Evolutionary conservation across 163 green algal genomes (phyloP), one percentile per base, ranked within the genome.

Genomic region (Chloromonas sp.): DNA sequence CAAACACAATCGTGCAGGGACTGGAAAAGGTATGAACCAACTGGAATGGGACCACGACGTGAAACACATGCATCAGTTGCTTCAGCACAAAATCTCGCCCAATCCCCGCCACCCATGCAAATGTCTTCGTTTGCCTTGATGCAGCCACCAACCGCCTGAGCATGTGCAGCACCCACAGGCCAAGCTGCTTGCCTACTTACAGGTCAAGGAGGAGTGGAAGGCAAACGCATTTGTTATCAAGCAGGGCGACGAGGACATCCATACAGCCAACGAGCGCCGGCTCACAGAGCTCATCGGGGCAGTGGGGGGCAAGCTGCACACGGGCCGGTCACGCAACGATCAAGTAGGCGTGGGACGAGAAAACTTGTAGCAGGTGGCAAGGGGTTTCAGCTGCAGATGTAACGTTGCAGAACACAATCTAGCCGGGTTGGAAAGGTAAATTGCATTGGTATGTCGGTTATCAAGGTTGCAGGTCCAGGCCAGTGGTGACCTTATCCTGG

Each of bases 261-360:
- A 99, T 93, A 99, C 97, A 61, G 97, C 96, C 70, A 98, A 99
- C 87, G 97, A 99, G 91, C 92, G 96, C 11, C 88, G 96, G 57
- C 92, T 99, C 1, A 97, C 89, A 59, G 97, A 99, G 92, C 83
- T 99, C n/a, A 90, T 99, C 14, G 97, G 97, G 1, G 14, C 93
- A 14, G 93, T 97, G 8, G 97, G 95, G 57, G 96, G 96, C 74
- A 99, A 99, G 94, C 96, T 99, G 85, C 97, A 99, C 91, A 99
- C 97, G 0, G 97, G 97, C 0, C 91, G 97, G 66, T 96, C 88
- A 70, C 90, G 97, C 59, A 99, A 99, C 88, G 97, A 99, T 88
- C 97, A 99, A 92, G 94, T 96, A 78, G 1, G 78, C 58, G 66
- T 36, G 36, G 36, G 36, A 36, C 36, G 36, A 36, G 36, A 36